phyloP scores from a whole-genome alignment of 306 rosid genomes.

The Comarum palustre region DNA sequence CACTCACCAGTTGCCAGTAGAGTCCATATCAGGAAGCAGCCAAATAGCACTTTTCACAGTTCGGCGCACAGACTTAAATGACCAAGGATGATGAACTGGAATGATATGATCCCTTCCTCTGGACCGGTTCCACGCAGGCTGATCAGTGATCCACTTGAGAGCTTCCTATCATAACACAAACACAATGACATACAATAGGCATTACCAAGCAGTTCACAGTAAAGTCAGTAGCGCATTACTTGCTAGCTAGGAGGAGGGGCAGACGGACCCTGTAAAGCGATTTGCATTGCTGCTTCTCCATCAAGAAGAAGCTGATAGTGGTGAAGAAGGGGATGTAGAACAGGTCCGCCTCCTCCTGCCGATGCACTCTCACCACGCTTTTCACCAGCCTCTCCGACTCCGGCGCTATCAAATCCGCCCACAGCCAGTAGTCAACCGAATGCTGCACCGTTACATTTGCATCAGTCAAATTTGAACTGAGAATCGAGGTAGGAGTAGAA shows the following conservation, averaged over 20 bases:
- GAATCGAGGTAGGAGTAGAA: not conserved
- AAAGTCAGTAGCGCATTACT: not conserved
- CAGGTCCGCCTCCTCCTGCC: constrained; percentile 84
- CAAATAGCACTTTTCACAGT: constrained; percentile 82
- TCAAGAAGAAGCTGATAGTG: constrained; percentile 83
- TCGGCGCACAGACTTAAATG: constrained; percentile 87
- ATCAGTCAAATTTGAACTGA: not conserved
- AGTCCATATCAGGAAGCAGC: constrained; percentile 98
- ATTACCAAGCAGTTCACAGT: not conserved
- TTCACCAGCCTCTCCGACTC: constrained; percentile 61
- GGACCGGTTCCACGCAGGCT: constrained; percentile 93
- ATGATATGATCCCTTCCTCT: constrained; percentile 90
- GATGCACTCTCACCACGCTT: constrained; percentile 67
- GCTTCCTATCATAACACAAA: constrained; percentile 57
- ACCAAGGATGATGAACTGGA: constrained; percentile 98
- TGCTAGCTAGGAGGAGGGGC: constrained; percentile 45
- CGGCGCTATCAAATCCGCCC: constrained; percentile 87
- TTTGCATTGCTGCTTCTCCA: constrained; percentile 95
- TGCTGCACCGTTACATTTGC: constrained; percentile 47
- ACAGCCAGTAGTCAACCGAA: constrained; percentile 90
- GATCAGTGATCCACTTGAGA: constrained; percentile 83
- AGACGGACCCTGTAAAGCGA: constrained; percentile 99
- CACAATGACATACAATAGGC: not conserved
- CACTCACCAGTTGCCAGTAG: constrained; percentile 89
- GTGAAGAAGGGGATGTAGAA: constrained; percentile 95